Base-by-base conservation (phyloP, 2,329 filamentous ascomycete genomes). In the Ilyonectria robusta region DNA sequence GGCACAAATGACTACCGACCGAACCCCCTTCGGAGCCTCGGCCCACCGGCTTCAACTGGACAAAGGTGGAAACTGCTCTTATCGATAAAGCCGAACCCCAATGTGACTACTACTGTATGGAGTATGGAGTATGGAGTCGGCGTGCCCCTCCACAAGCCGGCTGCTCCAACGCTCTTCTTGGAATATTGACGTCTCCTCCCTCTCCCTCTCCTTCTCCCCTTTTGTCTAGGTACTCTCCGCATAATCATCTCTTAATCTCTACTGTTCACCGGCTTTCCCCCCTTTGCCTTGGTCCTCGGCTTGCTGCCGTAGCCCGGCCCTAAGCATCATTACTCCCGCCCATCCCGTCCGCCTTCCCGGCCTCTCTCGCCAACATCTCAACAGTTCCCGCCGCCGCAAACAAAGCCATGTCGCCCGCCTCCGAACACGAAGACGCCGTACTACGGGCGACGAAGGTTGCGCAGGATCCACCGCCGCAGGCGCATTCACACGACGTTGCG, bases 401-500 rank as follows among this genome's bases (percentile, higher is more conserved):
- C 29, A 40, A 58, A 64, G 48, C 62, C 37, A 75, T 75, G 73
- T 73, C 73, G 47, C 73, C 73, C 62, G 72, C 70, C 56, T 75
- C 63, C 6, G 63, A 75, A 44, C 73, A 76, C 51, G 73, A 75
- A 58, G 72, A 76, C 50, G 66, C 67, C 35, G 58, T 53, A 21
- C 53, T 17, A 21, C 53, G 53, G 57, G 44, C 65, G 26, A 62
- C 59, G 51, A 26, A 48, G 21, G 58, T 69, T 65, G 60, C 56
- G 60, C 62, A 69, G 44, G 69, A 67, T 13, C 35, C 61, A 46
- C 65, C 8, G 17, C 33, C 44, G 35, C 47, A 50, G 47, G 47
- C 26, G 42, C 44, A 50, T 15, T 15, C 62, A 35, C 62, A 55
- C 31, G 31, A 55, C 31, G 31, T 3, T 33, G 50, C 55, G 37